phyloP scores from a whole-genome alignment of 2,329 filamentous ascomycete species.

The Aspergillus quadrilineatus region DNA sequence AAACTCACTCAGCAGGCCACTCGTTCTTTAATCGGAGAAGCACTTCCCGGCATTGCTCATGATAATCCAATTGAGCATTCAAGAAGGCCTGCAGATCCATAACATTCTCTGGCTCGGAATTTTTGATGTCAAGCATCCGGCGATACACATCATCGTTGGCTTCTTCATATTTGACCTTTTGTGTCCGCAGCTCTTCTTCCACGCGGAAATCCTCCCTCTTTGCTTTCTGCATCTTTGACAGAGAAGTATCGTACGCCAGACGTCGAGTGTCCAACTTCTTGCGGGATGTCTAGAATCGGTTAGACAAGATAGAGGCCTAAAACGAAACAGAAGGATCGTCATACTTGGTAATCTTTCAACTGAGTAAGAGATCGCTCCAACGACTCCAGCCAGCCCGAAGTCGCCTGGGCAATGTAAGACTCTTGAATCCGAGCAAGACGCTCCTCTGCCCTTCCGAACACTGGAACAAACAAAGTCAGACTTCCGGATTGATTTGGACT shows the following conservation, averaged over 20 bases:
- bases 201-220: constrained; percentile 91
- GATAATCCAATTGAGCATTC: constrained; percentile 85
- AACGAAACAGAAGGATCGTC: constrained; percentile 23
- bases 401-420: constrained; percentile 73
- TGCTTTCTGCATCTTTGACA: constrained; percentile 86
- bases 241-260: constrained; percentile 85
- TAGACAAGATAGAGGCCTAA: background rate
- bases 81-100: constrained; percentile 77
- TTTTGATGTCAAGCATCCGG: constrained; percentile 95
- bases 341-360: constrained; percentile 96
- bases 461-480: constrained; percentile 39
- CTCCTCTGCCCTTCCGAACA: constrained; percentile 83
- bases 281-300: constrained; percentile 61
- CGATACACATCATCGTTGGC: constrained; percentile 86
- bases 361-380: constrained; percentile 84
- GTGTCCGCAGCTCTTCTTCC: constrained; percentile 85
- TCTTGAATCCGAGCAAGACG: constrained; percentile 83
- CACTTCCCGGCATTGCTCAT: constrained; percentile 86
- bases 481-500: background rate
- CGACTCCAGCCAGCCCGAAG: constrained; percentile 84
- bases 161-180: constrained; percentile 96
- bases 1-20: constrained; percentile 59
- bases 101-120: constrained; percentile 80
- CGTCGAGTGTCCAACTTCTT: constrained; percentile 92
- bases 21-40: constrained; percentile 68